A percentile compares a stretch with the other conserved stretches of the same genome.
phyloP scores from a whole-genome alignment of 345 rosid genomes.

The Sisymbrium irio region DNA sequence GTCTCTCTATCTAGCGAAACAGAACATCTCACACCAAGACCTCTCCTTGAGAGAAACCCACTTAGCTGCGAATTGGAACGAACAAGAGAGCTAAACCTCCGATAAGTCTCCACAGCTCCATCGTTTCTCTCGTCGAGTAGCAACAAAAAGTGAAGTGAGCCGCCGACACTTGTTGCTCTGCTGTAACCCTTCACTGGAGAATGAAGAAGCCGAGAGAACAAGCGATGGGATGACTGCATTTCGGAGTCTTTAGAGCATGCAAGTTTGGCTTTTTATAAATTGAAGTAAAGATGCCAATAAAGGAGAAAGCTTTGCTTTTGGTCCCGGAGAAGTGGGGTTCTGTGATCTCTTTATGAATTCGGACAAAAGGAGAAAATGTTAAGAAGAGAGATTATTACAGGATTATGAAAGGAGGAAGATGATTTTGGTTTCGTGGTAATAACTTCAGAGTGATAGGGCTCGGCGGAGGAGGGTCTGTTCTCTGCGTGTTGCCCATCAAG shows the following conservation, averaged over 20 bases:
- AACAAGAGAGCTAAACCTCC: slow-evolving; percentile 27
- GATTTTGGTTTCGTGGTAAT: neutral
- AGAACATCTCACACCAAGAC: slow-evolving; percentile 39
- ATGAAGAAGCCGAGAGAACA: slow-evolving; percentile 51
- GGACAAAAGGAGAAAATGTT: neutral
- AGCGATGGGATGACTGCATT: slow-evolving; percentile 51
- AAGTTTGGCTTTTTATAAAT: neutral
- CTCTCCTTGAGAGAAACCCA: slow-evolving; percentile 26
- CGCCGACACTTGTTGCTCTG: slow-evolving; percentile 25
- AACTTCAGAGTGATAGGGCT: slow-evolving; percentile 8
- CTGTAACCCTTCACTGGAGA: slow-evolving; percentile 35
- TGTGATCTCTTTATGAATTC: neutral
- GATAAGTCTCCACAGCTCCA: slow-evolving; percentile 19
- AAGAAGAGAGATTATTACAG: neutral
- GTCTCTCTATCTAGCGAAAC: slow-evolving; percentile 33
- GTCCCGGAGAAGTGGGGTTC: neutral
- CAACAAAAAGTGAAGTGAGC: slow-evolving; percentile 12
- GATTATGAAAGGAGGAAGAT: neutral
- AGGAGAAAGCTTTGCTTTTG: slow-evolving; percentile 4
- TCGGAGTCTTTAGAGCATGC: slow-evolving; percentile 23
- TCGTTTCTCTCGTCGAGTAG: slow-evolving; percentile 18
- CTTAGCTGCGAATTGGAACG: slow-evolving; percentile 28
- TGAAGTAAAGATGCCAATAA: neutral
- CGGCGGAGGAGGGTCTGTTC: neutral
- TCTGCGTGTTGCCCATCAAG: slow-evolving; percentile 20